Evolutionary conservation across 1,284 basidiomycete species (phyloP), one percentile per base, ranked within the genome.

Genomic region (Heliocybe sulcata): DNA sequence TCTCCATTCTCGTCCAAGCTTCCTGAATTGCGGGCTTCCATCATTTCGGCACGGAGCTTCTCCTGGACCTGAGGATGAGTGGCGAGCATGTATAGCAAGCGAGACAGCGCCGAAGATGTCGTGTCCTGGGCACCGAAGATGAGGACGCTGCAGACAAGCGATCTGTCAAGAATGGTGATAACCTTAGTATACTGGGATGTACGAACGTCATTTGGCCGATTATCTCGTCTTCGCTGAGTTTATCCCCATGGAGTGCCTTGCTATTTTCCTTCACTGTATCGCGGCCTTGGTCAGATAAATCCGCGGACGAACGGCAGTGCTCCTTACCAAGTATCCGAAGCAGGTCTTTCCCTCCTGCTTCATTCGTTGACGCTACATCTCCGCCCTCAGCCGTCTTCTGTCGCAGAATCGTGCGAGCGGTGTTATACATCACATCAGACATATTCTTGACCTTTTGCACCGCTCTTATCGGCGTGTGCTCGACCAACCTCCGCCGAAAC

Each of bases 201-300:
- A 61, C 64, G 52, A 42, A 69, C 69, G 65, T 65, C 61, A 70
- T 66, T 50, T 70, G 69, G 1, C 63, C 67, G 29, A 69, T 58
- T 11, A 72, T 53, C 54, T 67, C 68, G 11, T 62, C 60, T 45
- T 69, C 67, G 12, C 61, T 58, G 9, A 70, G 62, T 49, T 61
- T 61, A 29, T 71, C 69, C 25, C 62, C 62, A 14, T 58, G 64
- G 8, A 61, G 56, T 0, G 64, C 65, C n/a, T 54, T 27, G 55
- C 60, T 59, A 57, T 69, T 71, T 20, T 62, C 66, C 33, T 57
- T 59, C 54, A 71, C 69, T 70, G 48, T n/a, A 8, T 35, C 48
- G 31, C 9, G 29, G 20, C 27, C n/a, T 11, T 33, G 26, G 22
- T 20, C 22, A n/a, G 35, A 51, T 2, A 22, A 3, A 14, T 35